Conservation (phyloP, 2,329 filamentous ascomycete genomes). For the Aspergillus unguis region DNA sequence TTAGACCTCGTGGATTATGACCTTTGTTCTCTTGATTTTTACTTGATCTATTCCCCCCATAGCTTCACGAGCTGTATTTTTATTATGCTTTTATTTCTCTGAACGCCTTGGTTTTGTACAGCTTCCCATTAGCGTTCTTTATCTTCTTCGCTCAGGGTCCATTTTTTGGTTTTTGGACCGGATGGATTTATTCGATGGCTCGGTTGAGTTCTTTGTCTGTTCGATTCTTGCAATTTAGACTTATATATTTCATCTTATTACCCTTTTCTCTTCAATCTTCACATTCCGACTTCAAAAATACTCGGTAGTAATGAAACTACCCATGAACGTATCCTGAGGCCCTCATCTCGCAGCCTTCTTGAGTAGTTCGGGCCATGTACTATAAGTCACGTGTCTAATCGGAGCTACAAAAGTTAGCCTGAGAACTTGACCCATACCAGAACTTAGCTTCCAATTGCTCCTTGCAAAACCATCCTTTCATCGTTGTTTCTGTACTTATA, state of each 20-base stretch:
- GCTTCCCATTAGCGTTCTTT: constrained; percentile 15
- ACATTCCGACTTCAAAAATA: neutral
- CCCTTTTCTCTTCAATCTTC: neutral
- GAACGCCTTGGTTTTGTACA: neutral
- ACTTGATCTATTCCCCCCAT: constrained; percentile 17
- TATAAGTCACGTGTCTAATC: neutral
- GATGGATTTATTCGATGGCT: constrained; percentile 3
- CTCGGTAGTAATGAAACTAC: too few species aligned
- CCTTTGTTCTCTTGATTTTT: neutral
- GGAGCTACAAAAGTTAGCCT: constrained; percentile 7
- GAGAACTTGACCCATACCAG: neutral
- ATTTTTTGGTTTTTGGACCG: neutral
- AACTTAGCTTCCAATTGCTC: constrained; percentile 1
- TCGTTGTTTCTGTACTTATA: constrained; percentile 8
- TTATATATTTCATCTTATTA: constrained; percentile 13
- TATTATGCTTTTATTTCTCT: neutral
- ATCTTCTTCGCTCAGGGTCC: neutral
- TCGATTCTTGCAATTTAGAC: constrained; percentile 10
- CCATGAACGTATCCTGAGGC: too few species aligned
- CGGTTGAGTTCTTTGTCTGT: neutral
- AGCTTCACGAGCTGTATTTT: constrained; percentile 18
- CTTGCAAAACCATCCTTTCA: neutral
- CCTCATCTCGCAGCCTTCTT: too few species aligned
- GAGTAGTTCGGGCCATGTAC: constrained; percentile 4
- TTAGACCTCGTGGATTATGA: constrained; percentile 23